Evolutionary conservation across 2,329 filamentous ascomycete genomes (phyloP).

Genomic region (Neobulgaria alba): DNA sequence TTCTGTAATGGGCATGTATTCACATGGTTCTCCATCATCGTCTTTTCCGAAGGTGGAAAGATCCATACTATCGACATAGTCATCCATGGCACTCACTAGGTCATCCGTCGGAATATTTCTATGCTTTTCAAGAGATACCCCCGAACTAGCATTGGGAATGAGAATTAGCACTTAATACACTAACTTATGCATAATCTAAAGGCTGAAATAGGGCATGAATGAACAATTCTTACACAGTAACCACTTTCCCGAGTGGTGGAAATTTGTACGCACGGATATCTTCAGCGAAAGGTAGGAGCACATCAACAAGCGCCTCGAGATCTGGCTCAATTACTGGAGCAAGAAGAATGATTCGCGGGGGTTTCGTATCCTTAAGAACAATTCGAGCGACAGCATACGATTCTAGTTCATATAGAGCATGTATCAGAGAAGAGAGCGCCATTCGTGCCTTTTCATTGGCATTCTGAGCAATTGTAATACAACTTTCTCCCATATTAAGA

Average conservation of each 20-base stretch:
- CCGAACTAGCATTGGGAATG: constrained; percentile 37
- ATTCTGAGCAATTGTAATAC: constrained; percentile 68
- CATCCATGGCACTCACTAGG: constrained; percentile 72
- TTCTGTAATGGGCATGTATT: constrained; percentile 73
- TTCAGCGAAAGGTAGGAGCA: constrained; percentile 87
- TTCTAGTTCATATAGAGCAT: constrained; percentile 76
- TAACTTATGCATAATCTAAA: too few species aligned
- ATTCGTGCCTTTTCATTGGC: constrained; percentile 75
- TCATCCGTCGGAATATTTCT: constrained; percentile 71
- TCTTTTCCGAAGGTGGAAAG: constrained; percentile 62
- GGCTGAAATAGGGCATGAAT: too few species aligned
- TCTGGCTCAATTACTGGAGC: constrained; percentile 71
- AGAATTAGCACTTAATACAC: neutral
- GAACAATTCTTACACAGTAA: constrained; percentile 66
- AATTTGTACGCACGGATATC: constrained; percentile 88
- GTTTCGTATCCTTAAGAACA: constrained; percentile 74
- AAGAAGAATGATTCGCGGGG: constrained; percentile 69
- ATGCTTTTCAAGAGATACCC: constrained; percentile 71
- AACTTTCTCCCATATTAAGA: constrained; percentile 73
- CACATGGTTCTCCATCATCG: constrained; percentile 57
- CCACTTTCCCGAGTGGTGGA: constrained; percentile 76
- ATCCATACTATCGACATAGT: constrained; percentile 92
- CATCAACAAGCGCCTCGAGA: constrained; percentile 79
- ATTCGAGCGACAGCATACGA: constrained; percentile 81
- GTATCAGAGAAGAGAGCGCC: constrained; percentile 81